Percentiles rank a stretch among this genome's conserved stretches.
Conservation (phyloP, 2,329 filamentous ascomycete genomes). For the Stemphylium beticola region DNA sequence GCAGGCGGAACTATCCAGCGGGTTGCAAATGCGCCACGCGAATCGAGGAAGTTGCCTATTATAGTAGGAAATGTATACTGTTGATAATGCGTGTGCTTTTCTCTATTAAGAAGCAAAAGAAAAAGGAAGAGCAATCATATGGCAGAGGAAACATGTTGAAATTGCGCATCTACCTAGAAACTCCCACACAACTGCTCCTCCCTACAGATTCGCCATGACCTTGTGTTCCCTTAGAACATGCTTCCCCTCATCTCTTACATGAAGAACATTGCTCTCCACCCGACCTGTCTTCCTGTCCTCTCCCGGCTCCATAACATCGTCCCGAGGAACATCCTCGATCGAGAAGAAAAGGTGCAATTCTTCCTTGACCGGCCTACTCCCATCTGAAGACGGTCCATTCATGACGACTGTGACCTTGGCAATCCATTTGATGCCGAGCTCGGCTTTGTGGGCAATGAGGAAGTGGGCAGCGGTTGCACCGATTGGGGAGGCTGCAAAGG, state of each 20-base stretch:
- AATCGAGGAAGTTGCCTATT: too few species aligned
- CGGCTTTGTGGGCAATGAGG: constrained; percentile 22
- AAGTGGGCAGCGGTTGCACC: constrained; percentile 23
- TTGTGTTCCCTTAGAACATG: constrained; percentile 1
- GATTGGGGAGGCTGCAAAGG: constrained; percentile 23
- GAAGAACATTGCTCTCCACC: not conserved
- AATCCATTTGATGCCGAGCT: constrained; percentile 26
- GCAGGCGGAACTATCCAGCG: too few species aligned
- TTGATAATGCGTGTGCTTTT: too few species aligned
- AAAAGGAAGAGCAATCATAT: too few species aligned
- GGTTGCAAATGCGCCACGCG: too few species aligned
- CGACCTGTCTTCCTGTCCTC: not conserved
- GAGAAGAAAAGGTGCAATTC: constrained; percentile 24
- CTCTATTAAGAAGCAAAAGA: too few species aligned
- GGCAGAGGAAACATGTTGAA: too few species aligned
- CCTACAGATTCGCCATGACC: not conserved
- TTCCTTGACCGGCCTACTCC: not conserved
- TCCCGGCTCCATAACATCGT: not conserved
- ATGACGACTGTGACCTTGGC: constrained; percentile 19
- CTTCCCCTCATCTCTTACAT: not conserved
- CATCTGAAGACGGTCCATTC: not conserved
- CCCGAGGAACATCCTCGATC: constrained; percentile 19
- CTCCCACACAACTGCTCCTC: too few species aligned
- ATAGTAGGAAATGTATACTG: too few species aligned
- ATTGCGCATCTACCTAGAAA: too few species aligned